These are phyloP conservation scores for Penicillium sp. DNA, from an alignment of 2,329 filamentous ascomycete species.

Conservation along the genomic window DNA sequence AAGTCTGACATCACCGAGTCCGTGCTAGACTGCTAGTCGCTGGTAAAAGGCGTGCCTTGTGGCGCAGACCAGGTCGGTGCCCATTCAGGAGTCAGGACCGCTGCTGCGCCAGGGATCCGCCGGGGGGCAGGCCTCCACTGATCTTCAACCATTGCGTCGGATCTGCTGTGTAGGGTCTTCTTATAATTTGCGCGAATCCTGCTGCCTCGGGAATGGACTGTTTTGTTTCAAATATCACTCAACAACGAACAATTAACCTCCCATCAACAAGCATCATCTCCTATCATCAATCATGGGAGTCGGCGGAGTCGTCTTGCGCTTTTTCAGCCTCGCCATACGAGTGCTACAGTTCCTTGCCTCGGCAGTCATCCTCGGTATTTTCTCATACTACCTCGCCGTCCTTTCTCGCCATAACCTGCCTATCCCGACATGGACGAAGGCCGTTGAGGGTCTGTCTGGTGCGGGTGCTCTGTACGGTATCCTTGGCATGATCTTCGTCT, in stretches of 20 bases:
- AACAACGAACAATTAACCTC: background rate
- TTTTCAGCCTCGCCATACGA: slow-evolving; percentile 70
- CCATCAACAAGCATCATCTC: background rate
- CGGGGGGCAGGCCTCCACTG: slow-evolving; percentile 6
- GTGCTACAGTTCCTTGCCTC: slow-evolving; percentile 71
- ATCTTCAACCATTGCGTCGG: slow-evolving; percentile 19
- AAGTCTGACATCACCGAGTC: slow-evolving; percentile 9
- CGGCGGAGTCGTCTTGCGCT: slow-evolving; percentile 65
- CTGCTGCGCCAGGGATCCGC: slow-evolving; percentile 6
- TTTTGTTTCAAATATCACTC: background rate
- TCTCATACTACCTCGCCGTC: slow-evolving; percentile 80
- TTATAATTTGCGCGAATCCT: slow-evolving; percentile 18
- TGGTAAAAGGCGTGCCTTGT: background rate
- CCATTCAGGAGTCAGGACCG: background rate
- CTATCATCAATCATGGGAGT: slow-evolving; percentile 55
- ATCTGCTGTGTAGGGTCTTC: slow-evolving; percentile 5
- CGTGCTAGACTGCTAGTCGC: background rate
- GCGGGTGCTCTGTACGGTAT: slow-evolving; percentile 73
- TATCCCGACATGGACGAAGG: slow-evolving; percentile 68
- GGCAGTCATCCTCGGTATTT: slow-evolving; percentile 73
- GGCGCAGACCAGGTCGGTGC: background rate
- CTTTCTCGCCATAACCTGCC: slow-evolving; percentile 64
- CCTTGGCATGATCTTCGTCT: slow-evolving; percentile 71
- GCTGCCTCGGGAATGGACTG: slow-evolving; percentile 7
- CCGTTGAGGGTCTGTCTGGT: slow-evolving; percentile 77